Conservation (phyloP, 768 basidiomycete genomes). For the Lentinula sp. region DNA sequence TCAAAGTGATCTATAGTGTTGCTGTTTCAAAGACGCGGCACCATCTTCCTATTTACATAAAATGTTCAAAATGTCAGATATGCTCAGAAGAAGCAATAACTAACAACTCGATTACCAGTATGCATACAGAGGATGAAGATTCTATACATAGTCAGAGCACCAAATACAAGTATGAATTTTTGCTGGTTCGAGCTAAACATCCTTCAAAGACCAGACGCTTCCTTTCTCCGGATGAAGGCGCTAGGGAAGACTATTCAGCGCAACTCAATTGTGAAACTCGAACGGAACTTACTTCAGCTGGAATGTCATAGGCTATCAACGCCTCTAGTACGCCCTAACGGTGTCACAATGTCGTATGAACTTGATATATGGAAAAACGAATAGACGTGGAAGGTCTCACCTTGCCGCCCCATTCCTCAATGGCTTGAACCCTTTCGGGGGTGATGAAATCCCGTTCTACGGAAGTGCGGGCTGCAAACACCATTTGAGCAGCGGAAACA, state of each 20-base stretch:
- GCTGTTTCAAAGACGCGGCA: background rate
- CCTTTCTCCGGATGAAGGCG: constrained; percentile 46
- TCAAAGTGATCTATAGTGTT: background rate
- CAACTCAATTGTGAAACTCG: constrained; percentile 5
- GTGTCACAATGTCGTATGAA: background rate
- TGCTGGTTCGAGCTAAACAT: no score
- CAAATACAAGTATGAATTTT: no score
- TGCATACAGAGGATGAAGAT: no score
- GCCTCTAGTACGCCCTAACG: constrained; percentile 53
- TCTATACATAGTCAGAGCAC: no score
- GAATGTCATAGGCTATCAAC: constrained; percentile 40
- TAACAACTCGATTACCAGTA: no score
- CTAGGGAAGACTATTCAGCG: constrained; percentile 22
- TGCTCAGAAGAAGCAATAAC: no score
- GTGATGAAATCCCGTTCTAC: constrained; percentile 58
- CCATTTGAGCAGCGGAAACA: constrained; percentile 78
- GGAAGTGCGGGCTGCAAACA: constrained; percentile 72
- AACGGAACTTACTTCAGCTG: constrained; percentile 39
- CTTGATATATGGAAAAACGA: constrained; percentile 3
- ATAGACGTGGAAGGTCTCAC: constrained; percentile 18
- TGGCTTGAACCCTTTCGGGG: constrained; percentile 50
- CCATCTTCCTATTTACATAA: background rate
- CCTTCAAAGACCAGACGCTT: constrained; percentile 47
- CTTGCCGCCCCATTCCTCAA: constrained; percentile 59
- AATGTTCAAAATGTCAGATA: no score